Base-by-base conservation (phyloP, 2,329 filamentous ascomycete species). In the Cyphellophora europaea region DNA sequence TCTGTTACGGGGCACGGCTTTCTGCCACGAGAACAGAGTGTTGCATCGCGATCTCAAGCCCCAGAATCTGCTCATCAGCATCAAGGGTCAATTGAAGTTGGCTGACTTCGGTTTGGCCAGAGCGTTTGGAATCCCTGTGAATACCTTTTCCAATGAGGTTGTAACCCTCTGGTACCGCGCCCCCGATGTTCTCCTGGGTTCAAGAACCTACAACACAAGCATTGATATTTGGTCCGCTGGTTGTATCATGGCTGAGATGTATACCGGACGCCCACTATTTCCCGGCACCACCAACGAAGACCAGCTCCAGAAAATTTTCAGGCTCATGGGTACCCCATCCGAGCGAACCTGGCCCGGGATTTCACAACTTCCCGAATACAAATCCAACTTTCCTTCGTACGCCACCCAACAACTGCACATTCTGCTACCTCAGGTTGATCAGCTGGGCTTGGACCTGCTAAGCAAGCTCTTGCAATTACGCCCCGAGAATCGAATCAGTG, bases 201-300 rank as follows among this genome's bases (percentile, higher is more conserved):
- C 83, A 52, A 72, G 91, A 47, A 96, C 91, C 14, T 98, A 98
- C 67, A 98, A 94, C 63, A 98, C 91, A n/a, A 93, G 86, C 63
- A 96, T 98, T 58, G 91, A 98, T 54, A 96, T 98, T 56, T 98
- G 91, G 91, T 94, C 86, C 5, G 91, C 91, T 5, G 91, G 91
- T 37, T 98, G 91, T 61, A 98, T 98, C 68, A 96, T 98, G 91
- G 91, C 91, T 6, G 91, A 98, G 63, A 95, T 98, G 87, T 96
- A 93, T 61, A 95, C 89, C 0, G 91, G 91, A 3, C 76, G 91
- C 12, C 91, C 91, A 0, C 72, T 98, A 5, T 98, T 98, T 65
- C 91, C 91, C 0, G 91, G 91, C 39, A 98, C 91, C 2, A 95
- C 91, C 23, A 98, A 98, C 58, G 91, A 98, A 60, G 91, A 98